These are phyloP conservation scores for Henckelia pumila DNA, from an alignment of 257 asterid species.

Conservation along the genomic window DNA sequence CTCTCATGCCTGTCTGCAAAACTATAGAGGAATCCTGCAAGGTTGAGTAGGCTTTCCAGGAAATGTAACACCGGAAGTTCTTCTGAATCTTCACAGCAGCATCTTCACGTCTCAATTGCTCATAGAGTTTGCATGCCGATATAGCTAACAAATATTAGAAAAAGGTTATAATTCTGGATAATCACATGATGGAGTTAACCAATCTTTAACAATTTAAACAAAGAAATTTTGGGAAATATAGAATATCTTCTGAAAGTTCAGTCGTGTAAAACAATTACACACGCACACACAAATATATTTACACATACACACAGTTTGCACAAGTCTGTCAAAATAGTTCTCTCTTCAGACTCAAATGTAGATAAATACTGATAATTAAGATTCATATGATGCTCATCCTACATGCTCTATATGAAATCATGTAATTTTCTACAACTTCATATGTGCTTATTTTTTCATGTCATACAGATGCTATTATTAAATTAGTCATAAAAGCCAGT, in stretches of 20 bases:
- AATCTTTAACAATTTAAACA: conserved; percentile 19
- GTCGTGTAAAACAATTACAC: neutral
- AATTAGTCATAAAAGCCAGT: conserved; percentile 23
- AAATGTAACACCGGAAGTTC: conserved; percentile 71
- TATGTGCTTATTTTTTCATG: conserved; percentile 15
- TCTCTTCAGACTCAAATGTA: conserved; percentile 20
- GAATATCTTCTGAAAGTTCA: conserved; percentile 20
- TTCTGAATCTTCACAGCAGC: conserved; percentile 92
- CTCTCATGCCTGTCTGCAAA: conserved; percentile 95
- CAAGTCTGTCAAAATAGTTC: neutral
- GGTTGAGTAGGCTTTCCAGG: conserved; percentile 55
- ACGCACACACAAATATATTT: conserved; percentile 7
- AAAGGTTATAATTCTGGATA: conserved; percentile 21
- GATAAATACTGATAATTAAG: conserved; percentile 3
- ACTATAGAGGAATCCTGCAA: conserved; percentile 59
- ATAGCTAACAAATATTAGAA: conserved; percentile 45
- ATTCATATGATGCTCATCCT: conserved; percentile 12
- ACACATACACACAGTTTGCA: neutral
- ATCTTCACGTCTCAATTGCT: conserved; percentile 85
- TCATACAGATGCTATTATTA: conserved; percentile 14
- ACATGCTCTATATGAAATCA: conserved; percentile 13
- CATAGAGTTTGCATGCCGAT: conserved; percentile 81
- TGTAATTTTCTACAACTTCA: conserved; percentile 18
- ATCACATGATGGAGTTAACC: conserved; percentile 20
- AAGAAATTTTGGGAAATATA: conserved; percentile 10